These are phyloP conservation scores for Tremellales sp. DNA, from an alignment of 1,284 basidiomycete genomes.

Conservation along the genomic window DNA sequence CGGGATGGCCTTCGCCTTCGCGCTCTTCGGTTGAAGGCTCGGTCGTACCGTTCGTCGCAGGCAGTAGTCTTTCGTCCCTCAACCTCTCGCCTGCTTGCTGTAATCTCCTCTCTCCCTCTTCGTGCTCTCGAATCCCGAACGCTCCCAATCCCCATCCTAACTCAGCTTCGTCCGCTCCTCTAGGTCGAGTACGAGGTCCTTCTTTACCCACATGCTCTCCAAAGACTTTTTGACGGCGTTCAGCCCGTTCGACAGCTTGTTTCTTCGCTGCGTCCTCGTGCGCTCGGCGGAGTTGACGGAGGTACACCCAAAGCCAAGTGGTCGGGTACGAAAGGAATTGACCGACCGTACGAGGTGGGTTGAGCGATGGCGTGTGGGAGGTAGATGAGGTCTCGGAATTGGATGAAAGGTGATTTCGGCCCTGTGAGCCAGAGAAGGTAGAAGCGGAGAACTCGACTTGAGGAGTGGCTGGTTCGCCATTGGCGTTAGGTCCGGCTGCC, in stretches of 20 bases:
- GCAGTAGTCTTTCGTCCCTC: constrained; percentile 23
- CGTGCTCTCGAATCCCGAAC: constrained; percentile 57
- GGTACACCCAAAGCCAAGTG: constrained; percentile 41
- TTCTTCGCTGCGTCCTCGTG: constrained; percentile 46
- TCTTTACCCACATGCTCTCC: not conserved
- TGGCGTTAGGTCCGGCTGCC: not conserved
- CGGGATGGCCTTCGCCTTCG: constrained; percentile 2
- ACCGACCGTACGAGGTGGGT: constrained; percentile 30
- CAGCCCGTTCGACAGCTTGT: constrained; percentile 38
- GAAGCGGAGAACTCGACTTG: constrained; percentile 8
- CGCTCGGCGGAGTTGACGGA: constrained; percentile 41
- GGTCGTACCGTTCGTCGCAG: constrained; percentile 5
- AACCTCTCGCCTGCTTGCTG: constrained; percentile 37
- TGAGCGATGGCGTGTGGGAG: constrained; percentile 40
- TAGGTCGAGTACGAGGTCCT: not conserved
- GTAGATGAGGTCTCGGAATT: constrained; percentile 45
- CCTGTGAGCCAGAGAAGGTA: constrained; percentile 6
- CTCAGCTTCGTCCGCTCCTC: constrained; percentile 51
- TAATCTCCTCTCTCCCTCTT: constrained; percentile 41
- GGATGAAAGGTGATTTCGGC: constrained; percentile 14
- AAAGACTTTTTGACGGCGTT: constrained; percentile 38
- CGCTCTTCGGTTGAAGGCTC: constrained; percentile 4
- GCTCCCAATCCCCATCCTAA: constrained; percentile 67
- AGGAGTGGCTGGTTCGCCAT: not conserved
- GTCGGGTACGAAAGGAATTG: constrained; percentile 41